phyloP scores from a whole-genome alignment of 2,329 filamentous ascomycete species.

The Colletotrichum falcatum region DNA sequence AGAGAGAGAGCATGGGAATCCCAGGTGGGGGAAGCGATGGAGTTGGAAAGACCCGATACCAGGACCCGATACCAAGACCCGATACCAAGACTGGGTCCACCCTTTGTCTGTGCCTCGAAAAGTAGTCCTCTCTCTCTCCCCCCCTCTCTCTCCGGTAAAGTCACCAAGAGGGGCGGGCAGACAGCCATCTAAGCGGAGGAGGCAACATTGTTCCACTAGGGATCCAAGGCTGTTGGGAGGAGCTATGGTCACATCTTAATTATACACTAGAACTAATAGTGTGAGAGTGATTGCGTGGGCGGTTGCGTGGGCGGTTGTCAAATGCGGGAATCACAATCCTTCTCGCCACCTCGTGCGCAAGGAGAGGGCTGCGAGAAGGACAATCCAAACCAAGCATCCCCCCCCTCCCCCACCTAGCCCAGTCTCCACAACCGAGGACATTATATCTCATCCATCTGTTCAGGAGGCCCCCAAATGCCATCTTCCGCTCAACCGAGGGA shows the following conservation, averaged over 20 bases:
- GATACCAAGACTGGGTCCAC: background rate
- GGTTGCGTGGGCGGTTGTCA: background rate
- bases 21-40: no score
- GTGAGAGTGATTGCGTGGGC: background rate
- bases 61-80: background rate
- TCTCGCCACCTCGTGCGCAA: background rate
- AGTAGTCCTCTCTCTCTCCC: background rate
- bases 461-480: background rate
- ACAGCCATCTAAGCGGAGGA: no score
- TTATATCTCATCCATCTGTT: background rate
- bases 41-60: background rate
- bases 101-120: background rate
- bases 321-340: no score
- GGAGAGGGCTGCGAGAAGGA: background rate
- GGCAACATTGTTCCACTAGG: background rate
- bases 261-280: background rate
- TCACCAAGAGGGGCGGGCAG: no score
- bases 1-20: background rate
- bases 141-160: background rate
- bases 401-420: background rate
- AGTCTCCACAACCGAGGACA: background rate
- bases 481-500: background rate
- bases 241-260: constrained; percentile 11
- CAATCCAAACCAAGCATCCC: background rate
- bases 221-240: background rate